Evolutionary conservation across 148 eudicot species (phyloP).

Genomic region (Rheum nobile): DNA sequence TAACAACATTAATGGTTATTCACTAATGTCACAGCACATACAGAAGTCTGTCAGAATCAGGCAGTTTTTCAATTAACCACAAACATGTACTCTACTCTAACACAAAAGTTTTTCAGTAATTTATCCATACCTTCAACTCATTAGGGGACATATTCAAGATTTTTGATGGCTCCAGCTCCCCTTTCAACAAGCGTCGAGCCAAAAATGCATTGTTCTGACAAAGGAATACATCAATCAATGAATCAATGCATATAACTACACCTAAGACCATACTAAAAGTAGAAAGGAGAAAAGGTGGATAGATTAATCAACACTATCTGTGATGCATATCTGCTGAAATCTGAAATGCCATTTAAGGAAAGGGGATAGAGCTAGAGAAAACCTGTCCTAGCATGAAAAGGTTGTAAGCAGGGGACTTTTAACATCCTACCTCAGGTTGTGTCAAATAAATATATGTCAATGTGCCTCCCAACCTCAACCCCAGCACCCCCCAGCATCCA

Average conservation of each 20-base stretch:
- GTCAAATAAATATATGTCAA: background rate
- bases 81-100: background rate
- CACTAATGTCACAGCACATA: background rate
- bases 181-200: slow-evolving; percentile 62
- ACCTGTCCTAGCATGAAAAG: background rate
- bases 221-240: slow-evolving; percentile 3
- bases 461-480: background rate
- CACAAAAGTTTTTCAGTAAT: background rate
- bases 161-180: slow-evolving; percentile 75
- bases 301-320: background rate
- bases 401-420: background rate
- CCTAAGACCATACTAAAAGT: background rate
- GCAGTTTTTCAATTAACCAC: background rate
- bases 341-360: background rate
- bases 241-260: background rate
- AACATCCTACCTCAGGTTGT: background rate
- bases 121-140: slow-evolving; percentile 64
- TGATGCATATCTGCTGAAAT: background rate
- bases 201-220: slow-evolving; percentile 51
- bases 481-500: background rate
- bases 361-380: background rate
- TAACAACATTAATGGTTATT: background rate
- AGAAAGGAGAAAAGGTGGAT: background rate
- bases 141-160: slow-evolving; percentile 75
- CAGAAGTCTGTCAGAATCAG: background rate